These are phyloP conservation scores for Saturnispora sekii DNA, from an alignment of 805 yeast genomes.

Conservation along the genomic window DNA sequence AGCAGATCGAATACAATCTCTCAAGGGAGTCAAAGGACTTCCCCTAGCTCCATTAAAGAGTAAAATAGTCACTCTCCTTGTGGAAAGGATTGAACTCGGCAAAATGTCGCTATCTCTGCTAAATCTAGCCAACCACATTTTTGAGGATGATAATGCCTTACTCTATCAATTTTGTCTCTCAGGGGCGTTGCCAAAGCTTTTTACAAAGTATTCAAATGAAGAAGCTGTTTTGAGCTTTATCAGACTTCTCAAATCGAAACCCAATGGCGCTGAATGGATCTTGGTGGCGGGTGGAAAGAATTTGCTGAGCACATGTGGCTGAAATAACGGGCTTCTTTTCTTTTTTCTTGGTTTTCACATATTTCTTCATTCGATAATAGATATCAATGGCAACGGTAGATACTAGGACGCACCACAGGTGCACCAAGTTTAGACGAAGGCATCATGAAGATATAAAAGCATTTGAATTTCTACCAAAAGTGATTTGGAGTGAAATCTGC, in stretches of 20 bases:
- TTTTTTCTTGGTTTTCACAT: background rate
- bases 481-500: constrained; percentile 5
- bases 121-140: too few species aligned
- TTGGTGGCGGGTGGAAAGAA: constrained; percentile 4
- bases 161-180: too few species aligned
- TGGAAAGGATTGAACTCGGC: background rate
- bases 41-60: background rate
- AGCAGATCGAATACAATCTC: too few species aligned
- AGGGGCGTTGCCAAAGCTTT: background rate
- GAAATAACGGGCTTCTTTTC: background rate
- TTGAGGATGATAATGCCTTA: too few species aligned
- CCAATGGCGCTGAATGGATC: background rate
- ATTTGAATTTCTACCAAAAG: constrained; percentile 6
- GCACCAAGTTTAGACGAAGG: too few species aligned
- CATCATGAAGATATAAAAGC: background rate
- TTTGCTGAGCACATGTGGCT: constrained; percentile 1
- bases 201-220: background rate
- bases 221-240: background rate
- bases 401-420: too few species aligned
- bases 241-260: background rate
- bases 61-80: background rate
- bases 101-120: too few species aligned
- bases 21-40: too few species aligned
- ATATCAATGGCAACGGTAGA: too few species aligned
- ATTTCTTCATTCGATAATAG: too few species aligned